Evolutionary conservation across 2,329 filamentous ascomycete species (phyloP), one percentile per base, ranked within the genome.

Genomic region (Colletotrichum salicis): DNA sequence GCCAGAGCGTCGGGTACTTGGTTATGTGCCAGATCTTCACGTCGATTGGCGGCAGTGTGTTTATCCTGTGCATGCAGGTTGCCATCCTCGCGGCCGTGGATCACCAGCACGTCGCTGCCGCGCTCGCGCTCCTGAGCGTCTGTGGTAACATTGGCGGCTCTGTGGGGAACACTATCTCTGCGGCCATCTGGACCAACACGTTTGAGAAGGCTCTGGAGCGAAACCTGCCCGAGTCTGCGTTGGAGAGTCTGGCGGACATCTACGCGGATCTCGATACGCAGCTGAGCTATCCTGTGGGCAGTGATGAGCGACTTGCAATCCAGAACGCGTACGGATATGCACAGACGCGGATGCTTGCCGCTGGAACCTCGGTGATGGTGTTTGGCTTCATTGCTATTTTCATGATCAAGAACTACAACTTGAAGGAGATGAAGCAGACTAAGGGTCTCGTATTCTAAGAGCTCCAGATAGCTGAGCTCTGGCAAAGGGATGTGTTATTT

Each of bases 31-130:
- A 85, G 74, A 76, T 85, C 64, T 83, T 83, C 65, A 88, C 86
- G 60, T 85, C 83, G 12, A 83, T 86, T 7, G 73, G 70, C 1
- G 73, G 67, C 19, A 71, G 70, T 5, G 67, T 69, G 1, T 71
- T 77, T 27, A 75, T 81, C 56, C 75, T 88, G 22, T 83, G 84
- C 67, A 82, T 88, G 73, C 86, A 91, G 71, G 86, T 92, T 74
- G 87, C 88, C 5, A 85, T 91, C 52, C 87, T 91, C 79, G 83
- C 87, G 0, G 84, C 86, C 3, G 86, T 86, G 19, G 85, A 85
- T 69, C 88, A 89, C 62, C 83, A 87, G 63, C 84, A 89, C 54
- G 82, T 90, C 5, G 87, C 88, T 31, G 84, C 84, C 4, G 83
- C 81, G 1, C 80, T 88, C 24, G 84, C 86, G 0, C 76, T 87